Percentiles rank a stretch among this genome's conserved stretches.
Evolutionary conservation across 345 rosid genomes (phyloP).

Genomic region (Salix brachista): DNA sequence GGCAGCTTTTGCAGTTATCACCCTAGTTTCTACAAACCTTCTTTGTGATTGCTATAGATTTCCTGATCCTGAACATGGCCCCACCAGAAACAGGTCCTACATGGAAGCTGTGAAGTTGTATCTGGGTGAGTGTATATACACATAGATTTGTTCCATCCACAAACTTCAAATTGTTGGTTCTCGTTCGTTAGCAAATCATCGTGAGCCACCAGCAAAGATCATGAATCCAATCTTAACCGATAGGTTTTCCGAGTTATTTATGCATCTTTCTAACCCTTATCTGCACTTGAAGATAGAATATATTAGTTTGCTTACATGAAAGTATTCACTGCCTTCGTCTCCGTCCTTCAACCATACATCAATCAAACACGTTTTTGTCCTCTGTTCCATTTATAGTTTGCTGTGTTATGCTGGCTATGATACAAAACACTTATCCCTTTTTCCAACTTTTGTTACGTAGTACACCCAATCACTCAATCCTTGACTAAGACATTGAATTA

Average conservation of each 20-base stretch:
- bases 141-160: background rate
- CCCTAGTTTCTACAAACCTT: conserved; percentile 44
- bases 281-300: no score
- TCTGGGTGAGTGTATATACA: conserved; percentile 33
- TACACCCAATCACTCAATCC: background rate
- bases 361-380: no score
- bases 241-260: no score
- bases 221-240: no score
- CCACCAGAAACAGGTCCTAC: conserved; percentile 39
- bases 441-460: background rate
- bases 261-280: no score
- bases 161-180: background rate
- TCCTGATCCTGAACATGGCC: conserved; percentile 53
- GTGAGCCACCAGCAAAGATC: no score
- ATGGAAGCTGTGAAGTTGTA: conserved; percentile 46
- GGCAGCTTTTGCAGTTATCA: conserved; percentile 43
- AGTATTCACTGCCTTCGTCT: no score
- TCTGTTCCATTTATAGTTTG: background rate
- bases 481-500: background rate
- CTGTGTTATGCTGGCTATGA: background rate
- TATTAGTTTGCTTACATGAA: no score
- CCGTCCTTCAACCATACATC: no score
- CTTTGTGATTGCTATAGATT: conserved; percentile 50
- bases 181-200: no score
- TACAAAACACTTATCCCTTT: background rate